Conservation (phyloP, 345 rosid species). For the Boechera retrofracta region DNA sequence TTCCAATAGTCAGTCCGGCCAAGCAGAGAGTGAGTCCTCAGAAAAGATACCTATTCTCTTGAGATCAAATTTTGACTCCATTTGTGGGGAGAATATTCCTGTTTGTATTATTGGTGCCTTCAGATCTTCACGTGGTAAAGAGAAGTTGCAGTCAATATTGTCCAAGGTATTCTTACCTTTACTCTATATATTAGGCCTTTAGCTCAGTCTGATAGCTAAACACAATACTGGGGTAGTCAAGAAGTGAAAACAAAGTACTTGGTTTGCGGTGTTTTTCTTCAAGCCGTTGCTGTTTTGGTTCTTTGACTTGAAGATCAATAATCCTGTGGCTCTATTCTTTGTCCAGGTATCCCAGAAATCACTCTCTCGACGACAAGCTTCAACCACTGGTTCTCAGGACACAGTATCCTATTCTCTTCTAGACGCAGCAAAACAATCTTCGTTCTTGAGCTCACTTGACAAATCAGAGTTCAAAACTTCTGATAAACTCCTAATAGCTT, state of each 20-base stretch:
- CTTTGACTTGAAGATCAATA: constrained; percentile 16
- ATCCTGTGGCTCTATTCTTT: constrained; percentile 1
- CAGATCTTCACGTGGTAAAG: constrained; percentile 67
- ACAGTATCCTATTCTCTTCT: constrained; percentile 65
- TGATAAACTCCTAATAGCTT: constrained; percentile 66
- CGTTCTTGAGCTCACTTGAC: constrained; percentile 68
- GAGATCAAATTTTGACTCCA: constrained; percentile 55
- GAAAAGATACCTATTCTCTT: constrained; percentile 61
- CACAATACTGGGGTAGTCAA: neutral
- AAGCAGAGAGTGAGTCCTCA: constrained; percentile 44
- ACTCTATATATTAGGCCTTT: neutral
- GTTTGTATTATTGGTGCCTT: constrained; percentile 84
- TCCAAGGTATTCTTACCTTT: constrained; percentile 46
- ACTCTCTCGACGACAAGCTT: constrained; percentile 61
- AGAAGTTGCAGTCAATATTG: constrained; percentile 63
- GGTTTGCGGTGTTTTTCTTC: neutral
- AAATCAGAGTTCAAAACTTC: constrained; percentile 61
- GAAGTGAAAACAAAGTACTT: neutral
- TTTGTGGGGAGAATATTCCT: constrained; percentile 74
- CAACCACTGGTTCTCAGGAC: constrained; percentile 52
- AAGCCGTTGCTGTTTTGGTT: neutral
- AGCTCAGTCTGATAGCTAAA: neutral
- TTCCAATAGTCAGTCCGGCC: constrained; percentile 49
- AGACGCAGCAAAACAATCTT: constrained; percentile 68
- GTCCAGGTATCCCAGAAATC: constrained; percentile 81